Percentiles rank a stretch among this genome's conserved stretches.
phyloP scores from a whole-genome alignment of 1,284 basidiomycete species.

The Melampsora americana region DNA sequence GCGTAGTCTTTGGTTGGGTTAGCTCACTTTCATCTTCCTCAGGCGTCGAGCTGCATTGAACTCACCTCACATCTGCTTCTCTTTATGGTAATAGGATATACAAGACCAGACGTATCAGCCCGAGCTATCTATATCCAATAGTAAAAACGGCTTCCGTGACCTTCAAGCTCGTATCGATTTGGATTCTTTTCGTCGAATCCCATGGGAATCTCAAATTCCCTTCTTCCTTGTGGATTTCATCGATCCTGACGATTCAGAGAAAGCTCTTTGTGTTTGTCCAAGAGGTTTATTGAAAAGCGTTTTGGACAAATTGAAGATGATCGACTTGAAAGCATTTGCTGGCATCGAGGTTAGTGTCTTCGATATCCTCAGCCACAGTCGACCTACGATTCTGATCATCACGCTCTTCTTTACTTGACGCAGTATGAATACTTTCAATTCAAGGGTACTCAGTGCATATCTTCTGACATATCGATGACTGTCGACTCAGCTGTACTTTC shows the following conservation, averaged over 20 bases:
- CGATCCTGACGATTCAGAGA: constrained; percentile 69
- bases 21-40: constrained; percentile 66
- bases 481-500: constrained; percentile 17
- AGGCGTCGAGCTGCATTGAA: background rate
- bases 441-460: constrained; percentile 19
- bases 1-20: constrained; percentile 50
- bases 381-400: background rate
- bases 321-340: constrained; percentile 55
- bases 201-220: constrained; percentile 86
- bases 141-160: constrained; percentile 84
- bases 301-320: constrained; percentile 56
- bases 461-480: background rate
- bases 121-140: constrained; percentile 85
- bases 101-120: constrained; percentile 67
- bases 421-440: constrained; percentile 45
- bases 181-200: constrained; percentile 76
- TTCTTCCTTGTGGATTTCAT: constrained; percentile 89
- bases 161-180: constrained; percentile 79
- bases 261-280: constrained; percentile 76
- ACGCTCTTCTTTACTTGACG: background rate
- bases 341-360: constrained; percentile 61
- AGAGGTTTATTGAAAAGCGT: constrained; percentile 71
- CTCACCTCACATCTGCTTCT: background rate
- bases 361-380: background rate
- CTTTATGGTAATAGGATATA: constrained; percentile 63